Percentiles rank a stretch among this genome's conserved stretches.
phyloP scores from a whole-genome alignment of 768 basidiomycete species.

The Tulasnella sp. region DNA sequence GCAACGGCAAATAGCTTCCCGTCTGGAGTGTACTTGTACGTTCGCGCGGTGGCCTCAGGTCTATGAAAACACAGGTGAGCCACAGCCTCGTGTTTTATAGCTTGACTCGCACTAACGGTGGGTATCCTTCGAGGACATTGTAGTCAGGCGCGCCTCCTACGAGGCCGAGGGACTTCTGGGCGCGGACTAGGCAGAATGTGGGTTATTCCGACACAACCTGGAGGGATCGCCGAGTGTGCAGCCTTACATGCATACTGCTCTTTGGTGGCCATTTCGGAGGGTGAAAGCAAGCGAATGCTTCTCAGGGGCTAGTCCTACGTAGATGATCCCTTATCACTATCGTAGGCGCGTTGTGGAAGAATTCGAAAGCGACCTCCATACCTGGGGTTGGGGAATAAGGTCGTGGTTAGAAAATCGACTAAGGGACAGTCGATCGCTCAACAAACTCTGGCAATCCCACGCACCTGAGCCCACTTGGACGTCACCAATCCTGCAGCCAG shows the following conservation, averaged over 20 bases:
- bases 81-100: slow-evolving; percentile 12
- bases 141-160: slow-evolving; percentile 80
- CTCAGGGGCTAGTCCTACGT: slow-evolving; percentile 10
- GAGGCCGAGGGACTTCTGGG: slow-evolving; percentile 89
- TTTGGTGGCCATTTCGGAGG: slow-evolving; percentile 61
- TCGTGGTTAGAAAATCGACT: slow-evolving; percentile 21
- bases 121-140: slow-evolving; percentile 53
- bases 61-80: slow-evolving; percentile 38
- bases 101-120: slow-evolving; percentile 34
- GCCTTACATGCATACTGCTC: slow-evolving; percentile 81
- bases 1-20: slow-evolving; percentile 85
- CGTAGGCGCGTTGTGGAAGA: background rate
- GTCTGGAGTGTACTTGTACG: slow-evolving; percentile 77
- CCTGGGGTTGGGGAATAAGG: slow-evolving; percentile 1
- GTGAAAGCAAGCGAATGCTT: slow-evolving; percentile 35
- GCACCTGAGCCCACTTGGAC: background rate
- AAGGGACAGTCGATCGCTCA: slow-evolving; percentile 3
- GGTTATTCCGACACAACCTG: slow-evolving; percentile 22
- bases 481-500: background rate
- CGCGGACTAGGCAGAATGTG: slow-evolving; percentile 54
- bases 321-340: background rate
- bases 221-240: background rate
- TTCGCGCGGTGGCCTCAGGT: slow-evolving; percentile 69
- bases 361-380: background rate
- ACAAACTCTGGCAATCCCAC: slow-evolving; percentile 3